A percentile compares a stretch with the other conserved stretches of the same genome.
Conservation (phyloP, 2,329 filamentous ascomycete genomes). For the Alternaria arbusti region DNA sequence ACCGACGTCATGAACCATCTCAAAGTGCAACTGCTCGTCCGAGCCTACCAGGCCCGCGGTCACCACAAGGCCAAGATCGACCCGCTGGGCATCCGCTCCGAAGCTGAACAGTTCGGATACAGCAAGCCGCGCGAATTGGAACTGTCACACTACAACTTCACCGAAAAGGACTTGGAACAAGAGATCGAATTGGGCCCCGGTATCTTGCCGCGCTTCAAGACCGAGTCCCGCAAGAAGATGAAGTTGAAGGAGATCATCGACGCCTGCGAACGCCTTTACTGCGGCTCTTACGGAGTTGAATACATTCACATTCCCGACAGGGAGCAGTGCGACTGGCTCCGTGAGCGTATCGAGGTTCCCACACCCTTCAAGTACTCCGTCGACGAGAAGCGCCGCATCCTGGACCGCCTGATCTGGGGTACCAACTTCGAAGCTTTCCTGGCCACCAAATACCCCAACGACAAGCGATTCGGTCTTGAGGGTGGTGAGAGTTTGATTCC, state of each 20-base stretch:
- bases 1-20: constrained; percentile 93
- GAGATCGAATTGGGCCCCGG: constrained; percentile 93
- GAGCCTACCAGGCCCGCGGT: constrained; percentile 96
- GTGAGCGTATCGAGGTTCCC: constrained; percentile 92
- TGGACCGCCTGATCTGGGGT: constrained; percentile 98
- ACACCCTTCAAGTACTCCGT: constrained; percentile 96
- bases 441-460: constrained; percentile 97
- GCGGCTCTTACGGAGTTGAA: constrained; percentile 95
- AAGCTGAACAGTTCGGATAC: constrained; percentile 83
- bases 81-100: constrained; percentile 88
- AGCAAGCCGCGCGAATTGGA: constrained; percentile 90
- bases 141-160: constrained; percentile 93
- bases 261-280: constrained; percentile 94
- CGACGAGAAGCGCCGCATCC: constrained; percentile 96
- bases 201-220: constrained; percentile 93
- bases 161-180: constrained; percentile 88
- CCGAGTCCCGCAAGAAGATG: constrained; percentile 91
- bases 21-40: constrained; percentile 96
- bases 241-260: constrained; percentile 91
- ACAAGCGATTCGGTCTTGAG: constrained; percentile 98
- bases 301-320: constrained; percentile 99
- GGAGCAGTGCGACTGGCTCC: constrained; percentile 97
- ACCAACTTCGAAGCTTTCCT: constrained; percentile 97
- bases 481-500: constrained; percentile 96
- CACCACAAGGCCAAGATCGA: constrained; percentile 99